Base-by-base conservation (phyloP, 2,329 filamentous ascomycete species). In the Aspergillus caelatus region DNA sequence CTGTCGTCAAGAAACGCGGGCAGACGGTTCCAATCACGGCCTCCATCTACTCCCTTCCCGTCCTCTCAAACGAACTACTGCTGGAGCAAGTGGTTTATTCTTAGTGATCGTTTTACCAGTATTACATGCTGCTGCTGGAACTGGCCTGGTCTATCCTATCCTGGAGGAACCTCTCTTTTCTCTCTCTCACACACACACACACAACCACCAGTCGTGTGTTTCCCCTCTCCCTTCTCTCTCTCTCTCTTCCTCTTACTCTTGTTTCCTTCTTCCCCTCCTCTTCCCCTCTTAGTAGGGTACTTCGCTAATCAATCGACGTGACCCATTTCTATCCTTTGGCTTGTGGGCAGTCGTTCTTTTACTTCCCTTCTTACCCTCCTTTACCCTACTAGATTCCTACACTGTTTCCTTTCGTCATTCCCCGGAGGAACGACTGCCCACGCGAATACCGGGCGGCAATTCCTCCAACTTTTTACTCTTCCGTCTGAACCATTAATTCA, bases 351-450 rank as follows among this genome's bases (percentile, higher is more conserved):
- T 75, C 75, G 70, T 74, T 65, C 61, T 64, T 62, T 62, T 65
- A 53, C 54, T 59, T 57, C 45, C 45, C 53, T 62, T 57, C 61
- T 64, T 63, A 66, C 58, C 61, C 56, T 66, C 43, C 48, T 63
- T 61, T 32, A 53, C 57, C 61, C 59, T 55, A 28, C 46, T 61
- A 34, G 39, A 53, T 34, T 61, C 53, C 43, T 46, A 21, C 30
- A 41, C 48, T 56, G 56, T 62, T 41, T 67, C 58, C 62, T 64
- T 68, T 68, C 62, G 69, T 75, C 74, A 72, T 77, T 77, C 77
- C 77, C 77, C 70, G 77, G 77, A 70, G 78, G 77, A 79, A 78
- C 76, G 72, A 74, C 74, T 72, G 74, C 73, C 71, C 73, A 70
- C 69, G 69, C 66, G 60, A 64, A 61, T 62, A 56, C 54, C 64